These are phyloP conservation scores for Colletotrichum lini DNA, from an alignment of 2,329 filamentous ascomycete species.

Conservation along the genomic window DNA sequence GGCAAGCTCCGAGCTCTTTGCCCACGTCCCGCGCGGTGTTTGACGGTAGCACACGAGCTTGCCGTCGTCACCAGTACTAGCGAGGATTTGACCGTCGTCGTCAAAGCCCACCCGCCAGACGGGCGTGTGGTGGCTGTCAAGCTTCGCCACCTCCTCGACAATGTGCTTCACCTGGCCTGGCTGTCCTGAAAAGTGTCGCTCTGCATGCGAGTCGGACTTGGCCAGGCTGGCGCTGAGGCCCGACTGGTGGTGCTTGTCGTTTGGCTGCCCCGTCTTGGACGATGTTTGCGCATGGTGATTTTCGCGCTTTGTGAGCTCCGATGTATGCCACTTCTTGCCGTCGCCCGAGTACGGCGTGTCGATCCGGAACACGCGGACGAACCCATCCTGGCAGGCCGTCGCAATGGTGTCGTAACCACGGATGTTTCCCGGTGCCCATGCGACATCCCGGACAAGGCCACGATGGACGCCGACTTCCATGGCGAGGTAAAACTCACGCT, in stretches of 20 bases:
- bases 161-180: slow-evolving; percentile 78
- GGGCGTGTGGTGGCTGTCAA: slow-evolving; percentile 77
- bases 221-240: slow-evolving; percentile 68
- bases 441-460: slow-evolving; percentile 86
- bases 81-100: slow-evolving; percentile 78
- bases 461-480: slow-evolving; percentile 81
- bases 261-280: slow-evolving; percentile 42
- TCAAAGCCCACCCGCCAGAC: slow-evolving; percentile 84
- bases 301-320: slow-evolving; percentile 59
- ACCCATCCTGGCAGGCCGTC: slow-evolving; percentile 93
- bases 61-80: slow-evolving; percentile 84
- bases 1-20: slow-evolving; percentile 71
- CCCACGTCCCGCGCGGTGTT: slow-evolving; percentile 70
- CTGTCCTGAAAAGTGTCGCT: slow-evolving; percentile 68
- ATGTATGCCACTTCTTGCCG: slow-evolving; percentile 65
- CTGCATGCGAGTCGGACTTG: slow-evolving; percentile 62
- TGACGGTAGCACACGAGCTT: slow-evolving; percentile 74
- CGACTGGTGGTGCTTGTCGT: slow-evolving; percentile 57
- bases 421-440: slow-evolving; percentile 94
- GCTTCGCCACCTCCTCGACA: slow-evolving; percentile 74
- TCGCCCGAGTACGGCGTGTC: slow-evolving; percentile 69
- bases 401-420: slow-evolving; percentile 92
- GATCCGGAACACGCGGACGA: slow-evolving; percentile 88
- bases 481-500: slow-evolving; percentile 87
- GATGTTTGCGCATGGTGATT: slow-evolving; percentile 37